Conservation (phyloP, 257 asterid species). For the Rubia yunnanensis region DNA sequence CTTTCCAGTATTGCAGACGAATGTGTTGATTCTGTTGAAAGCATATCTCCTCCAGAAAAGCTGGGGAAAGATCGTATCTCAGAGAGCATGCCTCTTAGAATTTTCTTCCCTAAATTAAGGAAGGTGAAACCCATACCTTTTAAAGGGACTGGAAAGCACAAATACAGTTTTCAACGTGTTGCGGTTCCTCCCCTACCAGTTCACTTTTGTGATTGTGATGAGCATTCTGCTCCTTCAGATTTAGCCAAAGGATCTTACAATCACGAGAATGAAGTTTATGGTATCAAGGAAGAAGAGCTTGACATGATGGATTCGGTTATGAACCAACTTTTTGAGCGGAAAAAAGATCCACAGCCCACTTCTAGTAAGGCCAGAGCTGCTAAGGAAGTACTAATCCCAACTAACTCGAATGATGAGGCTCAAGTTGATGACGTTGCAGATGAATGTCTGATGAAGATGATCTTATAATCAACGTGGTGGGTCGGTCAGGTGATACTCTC, state of each 20-base stretch:
- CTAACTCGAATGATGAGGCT: slow-evolving; percentile 21
- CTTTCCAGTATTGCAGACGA: slow-evolving; percentile 23
- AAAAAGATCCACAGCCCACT: slow-evolving; percentile 24
- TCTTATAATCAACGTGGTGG: slow-evolving; percentile 57
- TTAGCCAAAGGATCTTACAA: slow-evolving; percentile 19
- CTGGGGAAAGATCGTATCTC: slow-evolving; percentile 29
- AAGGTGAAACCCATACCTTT: slow-evolving; percentile 70
- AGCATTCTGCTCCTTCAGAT: slow-evolving; percentile 47
- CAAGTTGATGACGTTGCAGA: slow-evolving; percentile 31
- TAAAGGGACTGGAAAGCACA: slow-evolving; percentile 89
- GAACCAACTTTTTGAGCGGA: slow-evolving; percentile 53
- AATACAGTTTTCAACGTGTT: slow-evolving; percentile 91
- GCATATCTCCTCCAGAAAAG: slow-evolving; percentile 22
- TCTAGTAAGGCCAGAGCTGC: slow-evolving; percentile 16
- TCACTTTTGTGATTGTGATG: slow-evolving; percentile 85
- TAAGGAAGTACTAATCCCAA: slow-evolving; percentile 15
- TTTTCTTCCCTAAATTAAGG: slow-evolving; percentile 70
- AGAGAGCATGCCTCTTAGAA: slow-evolving; percentile 42
- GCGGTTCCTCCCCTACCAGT: slow-evolving; percentile 59
- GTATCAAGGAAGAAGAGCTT: slow-evolving; percentile 65
- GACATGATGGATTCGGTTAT: slow-evolving; percentile 57
- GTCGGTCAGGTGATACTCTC: slow-evolving; percentile 25
- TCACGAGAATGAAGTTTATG: slow-evolving; percentile 32
- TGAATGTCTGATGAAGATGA: slow-evolving; percentile 58
- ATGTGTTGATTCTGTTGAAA: slow-evolving; percentile 29